Percentiles rank a stretch among this genome's conserved stretches.
phyloP scores from a whole-genome alignment of 2,329 filamentous ascomycete genomes.

The Ilyonectria destructans region DNA sequence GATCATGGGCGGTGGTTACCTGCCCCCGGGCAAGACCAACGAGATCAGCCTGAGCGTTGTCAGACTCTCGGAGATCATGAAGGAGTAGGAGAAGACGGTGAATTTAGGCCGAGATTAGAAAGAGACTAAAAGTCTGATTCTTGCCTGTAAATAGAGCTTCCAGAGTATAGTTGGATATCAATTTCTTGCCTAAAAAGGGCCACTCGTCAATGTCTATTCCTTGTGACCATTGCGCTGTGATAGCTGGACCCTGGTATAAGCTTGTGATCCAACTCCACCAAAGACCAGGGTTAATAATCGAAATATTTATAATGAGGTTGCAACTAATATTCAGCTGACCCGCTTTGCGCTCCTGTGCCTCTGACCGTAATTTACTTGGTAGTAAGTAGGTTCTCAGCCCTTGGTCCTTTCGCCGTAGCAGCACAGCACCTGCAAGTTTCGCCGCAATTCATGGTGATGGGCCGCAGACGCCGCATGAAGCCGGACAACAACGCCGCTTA shows the following conservation, averaged over 20 bases:
- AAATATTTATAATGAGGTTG: background rate
- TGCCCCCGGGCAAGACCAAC: constrained; percentile 65
- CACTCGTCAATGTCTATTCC: background rate
- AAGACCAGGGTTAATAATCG: background rate
- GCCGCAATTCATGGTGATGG: background rate
- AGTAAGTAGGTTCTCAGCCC: background rate
- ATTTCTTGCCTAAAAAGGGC: background rate
- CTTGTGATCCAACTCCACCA: background rate
- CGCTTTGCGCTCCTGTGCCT: background rate
- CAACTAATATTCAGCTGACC: background rate
- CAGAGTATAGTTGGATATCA: background rate
- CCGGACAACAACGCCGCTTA: constrained; percentile 21
- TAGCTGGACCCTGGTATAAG: no score
- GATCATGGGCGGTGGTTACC: constrained; percentile 63
- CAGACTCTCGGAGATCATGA: constrained; percentile 47
- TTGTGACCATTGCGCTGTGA: background rate
- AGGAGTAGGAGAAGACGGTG: constrained; percentile 34
- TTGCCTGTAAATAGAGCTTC: constrained; percentile 6
- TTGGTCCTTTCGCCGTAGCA: no score
- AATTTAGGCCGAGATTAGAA: background rate
- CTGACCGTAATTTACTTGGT: background rate
- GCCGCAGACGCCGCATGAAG: constrained; percentile 17
- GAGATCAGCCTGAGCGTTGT: constrained; percentile 58
- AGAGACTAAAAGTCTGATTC: background rate
- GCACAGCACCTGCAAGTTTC: no score